Percentiles rank a stretch among this genome's conserved stretches.
These are phyloP conservation scores for Pseudocercospora fijiensis DNA, from an alignment of 2,329 filamentous ascomycete species.

Conservation along the genomic window DNA sequence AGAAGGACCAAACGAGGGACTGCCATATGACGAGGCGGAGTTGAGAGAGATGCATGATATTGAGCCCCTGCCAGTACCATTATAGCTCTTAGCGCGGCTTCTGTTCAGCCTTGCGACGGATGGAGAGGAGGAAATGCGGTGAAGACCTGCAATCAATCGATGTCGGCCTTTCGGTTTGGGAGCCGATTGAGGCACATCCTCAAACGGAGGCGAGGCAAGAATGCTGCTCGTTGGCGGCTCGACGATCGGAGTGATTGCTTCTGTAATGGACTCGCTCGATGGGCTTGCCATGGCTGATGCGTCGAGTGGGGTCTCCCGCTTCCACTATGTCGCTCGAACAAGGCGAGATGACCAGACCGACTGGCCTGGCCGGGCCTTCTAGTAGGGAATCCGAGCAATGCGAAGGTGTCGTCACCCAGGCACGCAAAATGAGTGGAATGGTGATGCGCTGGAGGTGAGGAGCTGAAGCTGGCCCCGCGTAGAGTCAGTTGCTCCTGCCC, in stretches of 20 bases:
- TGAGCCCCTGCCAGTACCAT: slow-evolving; percentile 61
- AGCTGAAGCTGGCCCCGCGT: slow-evolving; percentile 1
- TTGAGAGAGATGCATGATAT: slow-evolving; percentile 65
- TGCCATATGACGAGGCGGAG: slow-evolving; percentile 52
- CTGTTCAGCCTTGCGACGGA: slow-evolving; percentile 66
- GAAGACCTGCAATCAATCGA: slow-evolving; percentile 69
- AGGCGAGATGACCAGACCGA: slow-evolving; percentile 3
- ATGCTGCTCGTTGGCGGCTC: slow-evolving; percentile 28
- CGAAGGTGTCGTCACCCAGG: not conserved
- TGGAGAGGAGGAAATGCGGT: slow-evolving; percentile 78
- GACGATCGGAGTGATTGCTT: slow-evolving; percentile 17
- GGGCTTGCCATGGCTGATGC: slow-evolving; percentile 20
- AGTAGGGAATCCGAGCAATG: not conserved
- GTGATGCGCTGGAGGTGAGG: not conserved
- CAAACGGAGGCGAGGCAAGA: slow-evolving; percentile 29
- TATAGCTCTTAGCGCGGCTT: slow-evolving; percentile 64
- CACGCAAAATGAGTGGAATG: not conserved
- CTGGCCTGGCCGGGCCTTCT: slow-evolving; percentile 5
- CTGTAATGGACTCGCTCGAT: slow-evolving; percentile 23
- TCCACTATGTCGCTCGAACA: not conserved
- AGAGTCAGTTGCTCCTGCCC: slow-evolving; percentile 7
- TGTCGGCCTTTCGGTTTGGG: slow-evolving; percentile 67
- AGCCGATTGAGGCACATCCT: slow-evolving; percentile 37
- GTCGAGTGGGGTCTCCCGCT: slow-evolving; percentile 6
- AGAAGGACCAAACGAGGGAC: slow-evolving; percentile 55